These are phyloP conservation scores for Termitomyces sp. DNA, from an alignment of 768 basidiomycete species.

Conservation along the genomic window DNA sequence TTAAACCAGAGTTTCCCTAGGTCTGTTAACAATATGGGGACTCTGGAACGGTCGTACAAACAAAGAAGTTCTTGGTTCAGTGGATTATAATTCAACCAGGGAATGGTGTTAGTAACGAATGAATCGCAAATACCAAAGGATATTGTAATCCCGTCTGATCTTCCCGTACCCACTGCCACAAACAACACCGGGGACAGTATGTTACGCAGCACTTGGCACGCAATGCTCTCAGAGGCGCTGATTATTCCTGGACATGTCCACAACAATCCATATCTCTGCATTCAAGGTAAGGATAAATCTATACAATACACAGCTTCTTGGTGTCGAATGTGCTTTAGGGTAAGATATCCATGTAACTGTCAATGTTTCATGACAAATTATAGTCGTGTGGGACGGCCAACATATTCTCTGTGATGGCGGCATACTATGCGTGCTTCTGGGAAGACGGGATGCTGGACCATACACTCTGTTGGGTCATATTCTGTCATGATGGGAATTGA, in stretches of 20 bases:
- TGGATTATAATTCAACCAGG: conserved; percentile 32
- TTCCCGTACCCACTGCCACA: conserved; percentile 22
- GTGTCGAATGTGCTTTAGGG: not conserved
- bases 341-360: conserved; percentile 6
- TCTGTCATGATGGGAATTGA: no score
- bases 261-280: conserved; percentile 27
- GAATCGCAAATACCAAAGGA: not conserved
- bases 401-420: not conserved
- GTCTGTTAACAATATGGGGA: conserved; percentile 42
- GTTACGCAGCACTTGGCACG: conserved; percentile 39
- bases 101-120: not conserved
- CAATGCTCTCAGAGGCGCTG: conserved; percentile 46
- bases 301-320: not conserved
- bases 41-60: conserved; percentile 48
- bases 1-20: conserved; percentile 45
- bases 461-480: not conserved
- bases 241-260: conserved; percentile 30
- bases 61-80: conserved; percentile 50
- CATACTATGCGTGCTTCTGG: not conserved
- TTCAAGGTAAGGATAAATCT: conserved; percentile 23
- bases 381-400: not conserved
- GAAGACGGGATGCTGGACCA: not conserved
- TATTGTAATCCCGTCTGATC: conserved; percentile 15
- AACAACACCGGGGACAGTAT: conserved; percentile 35
- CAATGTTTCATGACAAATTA: conserved; percentile 9